A percentile compares a stretch with the other conserved stretches of the same genome.
These are phyloP conservation scores for Acer campestre DNA, from an alignment of 345 rosid genomes.

Conservation along the genomic window DNA sequence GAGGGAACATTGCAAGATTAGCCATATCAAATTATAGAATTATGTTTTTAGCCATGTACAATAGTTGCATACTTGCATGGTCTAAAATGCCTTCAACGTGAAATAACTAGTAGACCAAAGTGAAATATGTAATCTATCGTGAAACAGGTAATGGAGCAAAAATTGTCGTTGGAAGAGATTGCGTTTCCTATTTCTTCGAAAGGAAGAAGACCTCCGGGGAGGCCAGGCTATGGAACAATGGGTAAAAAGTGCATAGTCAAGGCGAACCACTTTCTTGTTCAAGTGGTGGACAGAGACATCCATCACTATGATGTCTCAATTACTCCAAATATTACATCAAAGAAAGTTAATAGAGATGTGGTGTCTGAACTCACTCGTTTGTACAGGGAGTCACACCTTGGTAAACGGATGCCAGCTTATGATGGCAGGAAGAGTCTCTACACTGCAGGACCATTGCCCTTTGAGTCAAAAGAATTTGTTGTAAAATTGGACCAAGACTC, in stretches of 20 bases:
- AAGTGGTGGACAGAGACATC: conserved; percentile 48
- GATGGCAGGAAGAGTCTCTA: conserved; percentile 73
- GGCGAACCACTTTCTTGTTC: conserved; percentile 72
- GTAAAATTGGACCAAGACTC: conserved; percentile 41
- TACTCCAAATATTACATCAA: conserved; percentile 52
- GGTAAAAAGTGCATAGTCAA: conserved; percentile 45
- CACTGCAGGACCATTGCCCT: conserved; percentile 75
- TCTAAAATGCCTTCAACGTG: too few species aligned
- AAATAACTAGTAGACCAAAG: too few species aligned
- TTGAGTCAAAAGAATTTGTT: conserved; percentile 55
- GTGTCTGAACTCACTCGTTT: conserved; percentile 18
- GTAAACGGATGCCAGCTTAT: conserved; percentile 46
- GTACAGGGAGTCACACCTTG: conserved; percentile 41
- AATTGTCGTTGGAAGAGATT: conserved; percentile 26
- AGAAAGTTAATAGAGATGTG: conserved; percentile 44
- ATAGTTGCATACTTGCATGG: too few species aligned
- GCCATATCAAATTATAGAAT: too few species aligned
- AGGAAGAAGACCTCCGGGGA: conserved; percentile 23
- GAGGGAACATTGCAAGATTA: too few species aligned
- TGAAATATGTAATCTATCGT: too few species aligned
- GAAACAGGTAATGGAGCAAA: background rate
- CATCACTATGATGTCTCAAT: conserved; percentile 68
- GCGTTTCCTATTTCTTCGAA: conserved; percentile 51
- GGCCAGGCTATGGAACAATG: conserved; percentile 53
- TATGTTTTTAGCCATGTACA: too few species aligned